phyloP scores from a whole-genome alignment of 2,329 filamentous ascomycete genomes.

The Leptographium wingfieldii region DNA sequence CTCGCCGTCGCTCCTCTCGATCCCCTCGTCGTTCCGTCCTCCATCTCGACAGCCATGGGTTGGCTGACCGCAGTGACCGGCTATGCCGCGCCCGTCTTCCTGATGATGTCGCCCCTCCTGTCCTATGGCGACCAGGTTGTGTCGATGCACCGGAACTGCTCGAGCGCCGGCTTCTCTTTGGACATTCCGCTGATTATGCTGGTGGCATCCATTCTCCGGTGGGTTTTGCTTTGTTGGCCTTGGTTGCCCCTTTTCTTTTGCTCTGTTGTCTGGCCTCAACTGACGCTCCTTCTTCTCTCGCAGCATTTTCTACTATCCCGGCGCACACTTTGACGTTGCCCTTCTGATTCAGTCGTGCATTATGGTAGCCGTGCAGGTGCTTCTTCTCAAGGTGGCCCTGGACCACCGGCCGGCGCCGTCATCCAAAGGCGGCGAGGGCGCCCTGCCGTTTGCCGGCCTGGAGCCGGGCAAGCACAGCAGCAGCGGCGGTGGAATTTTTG shows the following conservation, averaged over 20 bases:
- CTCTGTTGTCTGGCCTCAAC: background rate
- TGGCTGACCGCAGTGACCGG: conserved; percentile 38
- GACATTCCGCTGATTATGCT: conserved; percentile 64
- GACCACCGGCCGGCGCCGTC: conserved; percentile 51
- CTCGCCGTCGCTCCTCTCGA: background rate
- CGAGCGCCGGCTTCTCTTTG: conserved; percentile 41
- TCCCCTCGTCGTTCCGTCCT: background rate
- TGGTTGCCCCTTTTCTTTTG: background rate
- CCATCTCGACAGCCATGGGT: conserved; percentile 18
- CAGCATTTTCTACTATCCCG: conserved; percentile 59
- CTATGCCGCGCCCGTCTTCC: conserved; percentile 49
- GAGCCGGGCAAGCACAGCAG: conserved; percentile 18
- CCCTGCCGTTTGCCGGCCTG: conserved; percentile 48
- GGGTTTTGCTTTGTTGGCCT: conserved; percentile 5
- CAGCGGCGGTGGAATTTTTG: conserved; percentile 17
- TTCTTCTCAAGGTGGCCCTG: conserved; percentile 55
- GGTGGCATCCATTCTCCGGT: conserved; percentile 54
- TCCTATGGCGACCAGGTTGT: conserved; percentile 55
- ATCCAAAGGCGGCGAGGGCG: conserved; percentile 46
- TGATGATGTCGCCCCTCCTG: conserved; percentile 49
- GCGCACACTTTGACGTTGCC: conserved; percentile 50
- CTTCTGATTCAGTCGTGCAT: conserved; percentile 52
- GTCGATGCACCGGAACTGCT: conserved; percentile 51
- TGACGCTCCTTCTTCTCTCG: background rate
- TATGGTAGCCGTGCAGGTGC: conserved; percentile 51